Base-by-base conservation (phyloP, 352 stramenopile species). In the Pythium apleroticum region DNA sequence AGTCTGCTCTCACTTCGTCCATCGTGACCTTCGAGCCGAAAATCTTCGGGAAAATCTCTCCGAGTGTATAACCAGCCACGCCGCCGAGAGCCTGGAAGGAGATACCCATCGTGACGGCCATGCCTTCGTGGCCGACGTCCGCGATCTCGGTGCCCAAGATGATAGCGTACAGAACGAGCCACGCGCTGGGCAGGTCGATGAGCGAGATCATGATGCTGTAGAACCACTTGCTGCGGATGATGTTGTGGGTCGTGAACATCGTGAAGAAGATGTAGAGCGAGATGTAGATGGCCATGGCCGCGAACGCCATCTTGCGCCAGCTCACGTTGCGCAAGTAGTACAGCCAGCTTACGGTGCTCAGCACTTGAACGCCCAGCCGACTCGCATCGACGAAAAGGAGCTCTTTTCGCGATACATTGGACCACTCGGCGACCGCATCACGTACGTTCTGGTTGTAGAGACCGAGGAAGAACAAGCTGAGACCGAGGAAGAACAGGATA, bases 61-160 rank as follows among this genome's bases (percentile, higher is more conserved):
- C 68, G 11, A 83, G 12, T 17, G 64, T 74, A 41, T 71, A 65
- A 2, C 64, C 59, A 1, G 59, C 53, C 17, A 76, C 53, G 20
- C 52, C 69, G 6, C 69, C 63, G 20, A 89, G 69, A 27, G 58
- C 65, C 48, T 86, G 71, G 48, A 84, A 76, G 3, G 81, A 88
- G 20, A 86, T 60, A 8, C 84, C 57, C 19, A 88, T 46, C 0
- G 80, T 76, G 25, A 85, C 70, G 0, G 76, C 84, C 28, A 78
- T 73, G 4, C 80, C 81, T 54, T 89, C 80, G 17, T 66, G 72
- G 3, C 76, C 81, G 2, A 78, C 54, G 15, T 79, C 67, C 1
- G 80, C 67, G 37, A 89, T 81, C 55, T 90, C 81, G 0, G 78
- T 86, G 1, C 68, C 62, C 1, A 71, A 62, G 11, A 87, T 24